Evolutionary conservation across 306 rosid species (phyloP), one percentile per base, ranked within the genome.

Genomic region (Rubus parviflorus): DNA sequence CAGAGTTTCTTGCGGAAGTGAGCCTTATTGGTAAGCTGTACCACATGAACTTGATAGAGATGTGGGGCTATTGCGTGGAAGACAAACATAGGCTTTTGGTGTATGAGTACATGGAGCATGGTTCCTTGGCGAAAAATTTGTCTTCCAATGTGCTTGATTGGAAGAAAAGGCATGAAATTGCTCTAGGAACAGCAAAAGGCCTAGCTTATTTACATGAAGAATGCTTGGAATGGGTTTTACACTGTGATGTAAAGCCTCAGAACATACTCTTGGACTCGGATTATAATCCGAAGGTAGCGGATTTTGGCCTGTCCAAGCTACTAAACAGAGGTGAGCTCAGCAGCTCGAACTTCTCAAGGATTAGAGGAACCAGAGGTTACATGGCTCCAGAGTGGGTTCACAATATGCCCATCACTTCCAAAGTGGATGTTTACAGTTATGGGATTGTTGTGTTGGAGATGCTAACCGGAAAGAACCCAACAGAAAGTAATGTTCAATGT

Each of bases 371-470:
- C 2, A 81, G 96, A 81, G 93, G 96, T 0, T 91, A 91, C 60
- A 91, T 87, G 87, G 93, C 93, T 19, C 90, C 93, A 0, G 96
- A 91, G 76, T 89, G 96, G 96, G 61, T 91, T 52, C 81, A 73
- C 7, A 89, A 89, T 22, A 68, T 45, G 22, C 80, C 86, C 17
- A 84, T 85, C 15, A 84, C 93, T 4, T 80, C 93, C 17, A 91
- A 89, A 76, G 90, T 89, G 17, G 96, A 89, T 35, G 96, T 91
- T 1, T 91, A 84, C 68, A 89, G 92, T 68, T 89, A 86, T 10
- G 93, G 93, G 42, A 79, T 91, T 71, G 92, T 91, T 3, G 74
- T 86, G 9, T 43, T 91, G 81, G 96, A 91, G 67, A 81, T 89
- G 71, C 20, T 91, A 20, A 89, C 87, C 0, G 90, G 93, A 56